These are phyloP conservation scores for Castanea sativa DNA, from an alignment of 306 rosid genomes.

Conservation along the genomic window DNA sequence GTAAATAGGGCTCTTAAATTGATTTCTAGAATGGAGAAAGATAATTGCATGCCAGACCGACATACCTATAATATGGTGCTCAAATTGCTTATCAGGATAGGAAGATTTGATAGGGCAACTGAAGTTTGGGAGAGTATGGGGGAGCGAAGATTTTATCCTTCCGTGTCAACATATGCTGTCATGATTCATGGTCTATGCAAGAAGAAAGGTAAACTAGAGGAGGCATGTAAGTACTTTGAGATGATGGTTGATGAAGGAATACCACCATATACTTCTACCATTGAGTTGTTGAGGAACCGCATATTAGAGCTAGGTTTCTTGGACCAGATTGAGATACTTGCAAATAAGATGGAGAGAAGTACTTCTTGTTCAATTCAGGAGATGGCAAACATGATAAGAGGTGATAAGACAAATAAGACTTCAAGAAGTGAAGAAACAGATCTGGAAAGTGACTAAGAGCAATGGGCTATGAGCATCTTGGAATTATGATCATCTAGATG, in stretches of 20 bases:
- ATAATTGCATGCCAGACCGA: conserved; percentile 53
- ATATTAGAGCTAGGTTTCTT: conserved; percentile 57
- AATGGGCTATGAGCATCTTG: background rate
- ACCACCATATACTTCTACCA: conserved; percentile 70
- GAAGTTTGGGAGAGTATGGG: conserved; percentile 80
- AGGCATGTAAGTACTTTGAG: conserved; percentile 81
- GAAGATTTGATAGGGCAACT: conserved; percentile 72
- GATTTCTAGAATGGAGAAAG: conserved; percentile 65
- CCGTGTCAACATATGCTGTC: conserved; percentile 78
- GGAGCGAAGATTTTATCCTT: conserved; percentile 55
- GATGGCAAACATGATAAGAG: conserved; percentile 49
- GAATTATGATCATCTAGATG: background rate
- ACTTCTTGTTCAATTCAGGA: conserved; percentile 66
- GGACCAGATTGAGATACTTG: conserved; percentile 59
- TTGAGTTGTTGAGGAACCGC: conserved; percentile 63
- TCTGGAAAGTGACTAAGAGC: conserved; percentile 51
- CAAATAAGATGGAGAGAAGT: conserved; percentile 69
- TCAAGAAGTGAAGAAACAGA: conserved; percentile 39
- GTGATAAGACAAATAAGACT: conserved; percentile 27
- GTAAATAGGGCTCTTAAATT: conserved; percentile 67
- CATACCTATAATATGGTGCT: conserved; percentile 81
- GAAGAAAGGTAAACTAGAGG: conserved; percentile 79
- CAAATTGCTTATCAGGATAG: conserved; percentile 66
- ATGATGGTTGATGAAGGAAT: conserved; percentile 88
- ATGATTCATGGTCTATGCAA: conserved; percentile 77